Percentiles rank a stretch among this genome's conserved stretches.
Evolutionary conservation across 257 asterid species (phyloP).

Genomic region (Petrea volubilis): DNA sequence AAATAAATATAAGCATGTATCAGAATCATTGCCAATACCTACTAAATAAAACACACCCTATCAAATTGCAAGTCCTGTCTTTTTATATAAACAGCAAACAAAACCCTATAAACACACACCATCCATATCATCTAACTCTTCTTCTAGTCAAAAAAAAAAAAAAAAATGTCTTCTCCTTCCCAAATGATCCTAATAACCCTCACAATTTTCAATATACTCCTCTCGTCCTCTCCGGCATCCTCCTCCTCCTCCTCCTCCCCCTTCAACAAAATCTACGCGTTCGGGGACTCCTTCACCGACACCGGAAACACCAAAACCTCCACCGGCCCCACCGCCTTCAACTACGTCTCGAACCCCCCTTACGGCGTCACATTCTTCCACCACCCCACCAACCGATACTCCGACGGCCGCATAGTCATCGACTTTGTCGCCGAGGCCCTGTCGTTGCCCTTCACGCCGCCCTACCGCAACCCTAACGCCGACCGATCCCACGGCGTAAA

Average conservation of each 20-base stretch:
- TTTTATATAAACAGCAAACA: too few species aligned
- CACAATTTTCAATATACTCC: slow-evolving; percentile 1
- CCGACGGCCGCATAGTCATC: slow-evolving; percentile 75
- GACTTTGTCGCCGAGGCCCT: slow-evolving; percentile 66
- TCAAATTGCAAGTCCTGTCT: too few species aligned
- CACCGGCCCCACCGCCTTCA: slow-evolving; percentile 60
- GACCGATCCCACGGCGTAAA: slow-evolving; percentile 49
- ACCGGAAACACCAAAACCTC: slow-evolving; percentile 75
- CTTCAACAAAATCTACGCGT: slow-evolving; percentile 63
- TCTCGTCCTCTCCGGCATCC: background rate
- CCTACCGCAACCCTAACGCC: slow-evolving; percentile 45
- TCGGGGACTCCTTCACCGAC: slow-evolving; percentile 88
- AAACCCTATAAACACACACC: too few species aligned
- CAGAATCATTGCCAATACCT: too few species aligned
- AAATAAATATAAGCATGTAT: too few species aligned
- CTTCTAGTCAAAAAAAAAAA: too few species aligned
- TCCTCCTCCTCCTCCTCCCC: slow-evolving; percentile 35
- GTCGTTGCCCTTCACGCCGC: slow-evolving; percentile 55
- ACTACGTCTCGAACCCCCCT: slow-evolving; percentile 62
- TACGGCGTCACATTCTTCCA: slow-evolving; percentile 75
- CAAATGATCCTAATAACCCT: slow-evolving; percentile 25
- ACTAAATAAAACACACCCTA: too few species aligned
- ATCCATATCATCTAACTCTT: too few species aligned
- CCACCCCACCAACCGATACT: slow-evolving; percentile 81
- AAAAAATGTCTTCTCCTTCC: background rate